Base-by-base conservation (phyloP, 768 basidiomycete genomes). In the Rhizopogon vulgaris region DNA sequence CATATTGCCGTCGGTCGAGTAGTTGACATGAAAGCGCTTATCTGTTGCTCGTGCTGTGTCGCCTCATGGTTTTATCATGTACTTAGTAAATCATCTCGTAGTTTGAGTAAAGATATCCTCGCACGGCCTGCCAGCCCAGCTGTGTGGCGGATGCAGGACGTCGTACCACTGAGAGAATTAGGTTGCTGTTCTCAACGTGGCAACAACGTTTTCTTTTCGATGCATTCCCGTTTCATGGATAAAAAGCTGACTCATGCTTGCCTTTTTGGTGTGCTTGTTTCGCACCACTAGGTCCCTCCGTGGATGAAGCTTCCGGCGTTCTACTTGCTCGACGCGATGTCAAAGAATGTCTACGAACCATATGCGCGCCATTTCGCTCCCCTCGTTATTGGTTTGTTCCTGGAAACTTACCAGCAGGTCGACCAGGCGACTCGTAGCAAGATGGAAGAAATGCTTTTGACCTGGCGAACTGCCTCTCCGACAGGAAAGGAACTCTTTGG, bases 371-470 rank as follows among this genome's bases (percentile, higher is more conserved):
- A 85, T 56, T 94, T 99, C 62, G 78, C 87, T 10, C 77, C 83
- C 9, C 80, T 93, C 64, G 87, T 94, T 55, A 85, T 87, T 52
- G 78, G 83, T 18, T 71, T 94, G 15, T 98, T 94, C 72, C 74
- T 96, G 58, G 83, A 90, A 57, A 85, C 94, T 27, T 97, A 98
- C 70, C 77, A 80, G 41, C 78, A 83, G 60, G 94, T 96, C 58
- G 94, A 96, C 64, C 82, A 83, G 47, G 71, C 69, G 38, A 95
- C 91, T 24, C 84, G 88, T 55, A 81, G 83, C 66, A 98, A 98
- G 70, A 94, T 99, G 90, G 92, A 95, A 65, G 96, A 99, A 69
- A 93, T 99, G 85, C 80, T 98, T 12, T 70, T 90, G 27, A 95
- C 96, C 6, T 99, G 96, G 96, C 79, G 94, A 38, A 87, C 83